Conservation (phyloP, 2,329 filamentous ascomycete genomes). For the Diaporthe vexans region DNA sequence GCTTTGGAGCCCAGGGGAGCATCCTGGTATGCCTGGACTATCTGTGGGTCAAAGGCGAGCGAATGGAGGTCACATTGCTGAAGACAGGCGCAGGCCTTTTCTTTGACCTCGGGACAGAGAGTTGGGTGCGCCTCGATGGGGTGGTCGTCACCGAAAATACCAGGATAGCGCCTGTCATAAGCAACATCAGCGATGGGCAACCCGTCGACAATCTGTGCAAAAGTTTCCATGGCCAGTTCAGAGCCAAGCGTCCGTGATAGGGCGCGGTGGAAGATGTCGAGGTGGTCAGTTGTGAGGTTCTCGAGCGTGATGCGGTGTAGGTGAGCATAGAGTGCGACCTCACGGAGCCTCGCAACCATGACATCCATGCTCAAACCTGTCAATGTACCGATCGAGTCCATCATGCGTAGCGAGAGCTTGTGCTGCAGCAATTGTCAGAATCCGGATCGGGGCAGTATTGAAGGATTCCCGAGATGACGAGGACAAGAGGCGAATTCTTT, state of each 20-base stretch:
- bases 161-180: constrained; percentile 11
- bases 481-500: neutral
- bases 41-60: constrained; percentile 41
- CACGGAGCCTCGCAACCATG: constrained; percentile 15
- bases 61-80: constrained; percentile 27
- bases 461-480: neutral
- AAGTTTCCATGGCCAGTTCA: constrained; percentile 12
- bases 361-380: constrained; percentile 17
- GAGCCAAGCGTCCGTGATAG: constrained; percentile 19
- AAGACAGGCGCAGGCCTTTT: constrained; percentile 24
- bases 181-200: constrained; percentile 23
- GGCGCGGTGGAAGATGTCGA: constrained; percentile 19
- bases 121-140: constrained; percentile 31
- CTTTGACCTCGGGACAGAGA: constrained; percentile 37
- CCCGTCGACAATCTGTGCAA: constrained; percentile 33
- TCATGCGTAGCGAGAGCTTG: neutral
- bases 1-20: constrained; percentile 45
- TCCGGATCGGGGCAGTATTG: neutral
- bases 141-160: constrained; percentile 10
- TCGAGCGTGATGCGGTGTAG: constrained; percentile 20
- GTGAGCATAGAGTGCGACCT: constrained; percentile 21
- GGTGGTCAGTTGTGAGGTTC: constrained; percentile 12
- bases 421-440: no score
- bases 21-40: constrained; percentile 46
- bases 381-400: constrained; percentile 8